Evolutionary conservation across 1,139 yeast species (phyloP), one percentile per base, ranked within the genome.

Genomic region (Zygosaccharomyces sapae): DNA sequence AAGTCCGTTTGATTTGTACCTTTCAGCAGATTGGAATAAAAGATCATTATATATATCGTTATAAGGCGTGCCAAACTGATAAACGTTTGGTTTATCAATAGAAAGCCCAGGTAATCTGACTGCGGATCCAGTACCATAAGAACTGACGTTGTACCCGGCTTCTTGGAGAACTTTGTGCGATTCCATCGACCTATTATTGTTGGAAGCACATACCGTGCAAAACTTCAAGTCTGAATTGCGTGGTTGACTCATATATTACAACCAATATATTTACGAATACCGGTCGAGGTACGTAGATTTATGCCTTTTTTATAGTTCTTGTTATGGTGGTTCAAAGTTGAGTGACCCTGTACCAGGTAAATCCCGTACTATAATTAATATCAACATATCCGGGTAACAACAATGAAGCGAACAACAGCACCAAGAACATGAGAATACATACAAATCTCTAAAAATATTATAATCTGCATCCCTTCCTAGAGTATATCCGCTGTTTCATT

Each of bases 171-270:
- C 95, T 56, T 82, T 81, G 65, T 94, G 98, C 0, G 97, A 94
- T 65, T 90, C 97, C 98, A 92, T 94, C 1, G 97, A 89, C 67
- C 97, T 76, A 49, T 90, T 92, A 63, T 89, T 87, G 64, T 92
- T 92, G 22, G 97, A 86, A 1, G 98, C 98, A 78, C 98, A 92
- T 12, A 92, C 98, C 1, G 98, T 92, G 73, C 97, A 90, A 58
- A 90, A 83, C 65, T 80, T 80, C 55, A 85, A 66, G 39, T 57
- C 63, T 13, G 56, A 47, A 46, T 51, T 51, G 43, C 52, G 52
- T 35, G 45, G 41, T 13, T 42, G 45, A 33, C 47, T 41, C 52
- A 49, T 49, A 30, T 18, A 38, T n/a, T 9, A 12, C 41, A 38
- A 29, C 25, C 22, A n/a, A 18, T 16, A 24, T 20, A 24, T 10